phyloP scores from a whole-genome alignment of 306 rosid species.

The Lathyrus tuberosus region DNA sequence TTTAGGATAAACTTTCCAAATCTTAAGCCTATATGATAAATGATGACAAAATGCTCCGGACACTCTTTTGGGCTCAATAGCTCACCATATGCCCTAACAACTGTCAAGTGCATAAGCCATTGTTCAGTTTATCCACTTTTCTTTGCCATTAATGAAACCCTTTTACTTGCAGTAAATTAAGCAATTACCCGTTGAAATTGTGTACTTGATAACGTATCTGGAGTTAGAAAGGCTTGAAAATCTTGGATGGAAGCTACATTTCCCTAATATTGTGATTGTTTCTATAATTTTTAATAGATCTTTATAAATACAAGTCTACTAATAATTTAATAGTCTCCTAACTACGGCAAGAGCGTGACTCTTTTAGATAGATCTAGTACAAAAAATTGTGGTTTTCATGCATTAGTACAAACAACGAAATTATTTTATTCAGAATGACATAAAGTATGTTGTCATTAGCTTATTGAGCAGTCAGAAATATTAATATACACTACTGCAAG shows the following conservation, averaged over 20 bases:
- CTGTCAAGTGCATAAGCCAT: neutral
- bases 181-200: neutral
- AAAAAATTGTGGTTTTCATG: slow-evolving; percentile 3
- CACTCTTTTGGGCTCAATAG: neutral
- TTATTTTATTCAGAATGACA: neutral
- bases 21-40: neutral
- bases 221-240: slow-evolving; percentile 3
- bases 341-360: too few relatives aligned
- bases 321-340: too few relatives aligned
- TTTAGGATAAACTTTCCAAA: neutral
- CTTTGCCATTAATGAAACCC: slow-evolving; percentile 12
- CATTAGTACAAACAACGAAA: slow-evolving; percentile 1
- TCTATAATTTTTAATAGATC: neutral
- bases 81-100: neutral
- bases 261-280: slow-evolving; percentile 1
- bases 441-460: slow-evolving; percentile 6
- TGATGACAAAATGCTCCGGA: neutral
- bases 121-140: neutral
- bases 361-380: slow-evolving; percentile 3
- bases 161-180: neutral
- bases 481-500: neutral
- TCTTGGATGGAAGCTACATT: neutral
- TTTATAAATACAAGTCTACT: too few relatives aligned
- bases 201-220: neutral
- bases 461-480: neutral